phyloP scores from a whole-genome alignment of 441 rosid genomes.

The Populus hybrid region DNA sequence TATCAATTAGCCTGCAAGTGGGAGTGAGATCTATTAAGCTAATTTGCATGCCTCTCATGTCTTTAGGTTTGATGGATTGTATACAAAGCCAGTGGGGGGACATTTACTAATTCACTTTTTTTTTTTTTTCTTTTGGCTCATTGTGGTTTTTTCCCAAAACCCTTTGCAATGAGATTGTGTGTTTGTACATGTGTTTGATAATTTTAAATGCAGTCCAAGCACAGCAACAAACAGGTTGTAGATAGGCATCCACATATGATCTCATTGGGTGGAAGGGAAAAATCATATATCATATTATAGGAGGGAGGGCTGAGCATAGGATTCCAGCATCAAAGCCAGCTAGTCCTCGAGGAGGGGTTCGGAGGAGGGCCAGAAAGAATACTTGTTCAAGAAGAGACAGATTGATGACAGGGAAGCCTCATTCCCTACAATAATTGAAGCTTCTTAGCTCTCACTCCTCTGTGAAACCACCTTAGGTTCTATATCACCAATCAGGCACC shows the following conservation, averaged over 20 bases:
- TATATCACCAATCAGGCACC: no score
- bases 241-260: no score
- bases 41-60: no score
- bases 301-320: constrained; percentile 19
- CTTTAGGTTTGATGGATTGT: background rate
- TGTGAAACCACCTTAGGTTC: no score
- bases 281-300: background rate
- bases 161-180: background rate
- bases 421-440: no score
- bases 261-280: background rate
- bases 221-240: background rate
- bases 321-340: constrained; percentile 26
- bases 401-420: no score
- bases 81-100: background rate
- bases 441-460: no score
- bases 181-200: background rate
- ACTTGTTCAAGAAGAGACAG: no score
- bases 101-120: background rate
- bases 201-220: background rate
- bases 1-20: background rate
- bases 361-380: constrained; percentile 16
- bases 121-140: background rate
- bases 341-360: constrained; percentile 14
- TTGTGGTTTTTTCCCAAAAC: no score
- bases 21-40: background rate